Percentiles rank a stretch among this genome's conserved stretches.
Evolutionary conservation across 2,329 filamentous ascomycete genomes (phyloP).

Genomic region (Escovopsis sp.): DNA sequence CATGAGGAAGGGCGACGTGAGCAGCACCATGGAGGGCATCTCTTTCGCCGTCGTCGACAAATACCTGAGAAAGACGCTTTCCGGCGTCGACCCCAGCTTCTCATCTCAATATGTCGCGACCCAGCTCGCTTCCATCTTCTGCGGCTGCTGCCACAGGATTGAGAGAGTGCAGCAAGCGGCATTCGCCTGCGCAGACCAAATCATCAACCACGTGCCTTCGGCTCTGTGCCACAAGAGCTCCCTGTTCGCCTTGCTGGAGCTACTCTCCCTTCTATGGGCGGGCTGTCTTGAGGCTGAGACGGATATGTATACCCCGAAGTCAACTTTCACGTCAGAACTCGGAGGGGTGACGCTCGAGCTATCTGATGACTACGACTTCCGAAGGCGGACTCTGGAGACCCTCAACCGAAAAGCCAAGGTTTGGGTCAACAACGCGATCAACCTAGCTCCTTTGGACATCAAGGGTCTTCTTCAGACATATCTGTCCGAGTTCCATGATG

Average conservation of each 20-base stretch:
- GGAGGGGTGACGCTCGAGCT: slow-evolving; percentile 73
- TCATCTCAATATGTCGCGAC: slow-evolving; percentile 84
- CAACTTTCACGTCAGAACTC: slow-evolving; percentile 61
- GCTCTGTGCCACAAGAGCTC: slow-evolving; percentile 81
- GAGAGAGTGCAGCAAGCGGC: slow-evolving; percentile 82
- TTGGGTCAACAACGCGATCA: slow-evolving; percentile 72
- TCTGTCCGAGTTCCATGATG: slow-evolving; percentile 85
- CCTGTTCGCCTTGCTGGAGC: slow-evolving; percentile 80
- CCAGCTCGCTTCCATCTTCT: slow-evolving; percentile 75
- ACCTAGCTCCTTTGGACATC: slow-evolving; percentile 78
- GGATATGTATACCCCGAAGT: slow-evolving; percentile 79
- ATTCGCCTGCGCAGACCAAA: slow-evolving; percentile 66
- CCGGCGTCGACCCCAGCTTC: slow-evolving; percentile 58
- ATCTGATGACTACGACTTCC: slow-evolving; percentile 82
- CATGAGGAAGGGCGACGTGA: slow-evolving; percentile 50
- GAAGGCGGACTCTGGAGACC: slow-evolving; percentile 62
- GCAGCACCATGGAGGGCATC: slow-evolving; percentile 49
- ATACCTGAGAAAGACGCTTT: slow-evolving; percentile 64
- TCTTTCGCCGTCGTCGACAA: slow-evolving; percentile 56
- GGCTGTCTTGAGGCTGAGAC: slow-evolving; percentile 90
- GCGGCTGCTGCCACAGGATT: slow-evolving; percentile 85
- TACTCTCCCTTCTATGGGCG: slow-evolving; percentile 87
- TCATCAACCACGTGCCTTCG: slow-evolving; percentile 74
- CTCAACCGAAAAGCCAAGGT: slow-evolving; percentile 61
- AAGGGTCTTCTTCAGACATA: slow-evolving; percentile 95